These are phyloP conservation scores for Eucalyptus camaldulensis DNA, from an alignment of 345 rosid species.

Conservation along the genomic window DNA sequence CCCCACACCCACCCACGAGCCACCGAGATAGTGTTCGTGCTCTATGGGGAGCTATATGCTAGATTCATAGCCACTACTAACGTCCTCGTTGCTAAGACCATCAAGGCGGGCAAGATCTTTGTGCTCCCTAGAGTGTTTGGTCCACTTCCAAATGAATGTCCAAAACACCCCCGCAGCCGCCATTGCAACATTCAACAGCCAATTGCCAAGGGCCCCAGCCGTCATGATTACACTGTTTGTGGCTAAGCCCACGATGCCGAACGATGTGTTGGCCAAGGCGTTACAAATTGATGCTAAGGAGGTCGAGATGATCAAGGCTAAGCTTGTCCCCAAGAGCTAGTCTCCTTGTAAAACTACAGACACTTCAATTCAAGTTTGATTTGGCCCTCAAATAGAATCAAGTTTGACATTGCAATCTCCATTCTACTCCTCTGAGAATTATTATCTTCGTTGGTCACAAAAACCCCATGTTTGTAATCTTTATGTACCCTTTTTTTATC, in stretches of 20 bases:
- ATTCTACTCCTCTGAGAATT: background rate
- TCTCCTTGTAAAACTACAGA: background rate
- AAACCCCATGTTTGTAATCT: background rate
- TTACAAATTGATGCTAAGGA: slow-evolving; percentile 22
- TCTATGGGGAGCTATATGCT: slow-evolving; percentile 20
- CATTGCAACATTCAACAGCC: slow-evolving; percentile 36
- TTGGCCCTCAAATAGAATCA: background rate
- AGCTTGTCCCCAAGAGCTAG: slow-evolving; percentile 17
- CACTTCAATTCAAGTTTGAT: background rate
- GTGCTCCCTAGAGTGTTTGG: slow-evolving; percentile 40
- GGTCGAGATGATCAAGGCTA: slow-evolving; percentile 25
- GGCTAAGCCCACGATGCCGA: slow-evolving; percentile 18
- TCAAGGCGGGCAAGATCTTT: slow-evolving; percentile 31
- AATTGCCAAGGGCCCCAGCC: slow-evolving; percentile 31
- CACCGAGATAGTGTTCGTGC: slow-evolving; percentile 30
- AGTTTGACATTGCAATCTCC: background rate
- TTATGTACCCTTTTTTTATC: background rate
- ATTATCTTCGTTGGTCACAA: background rate
- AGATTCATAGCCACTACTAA: slow-evolving; percentile 41
- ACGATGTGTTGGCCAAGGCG: slow-evolving; percentile 22
- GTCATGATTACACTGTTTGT: slow-evolving; percentile 21
- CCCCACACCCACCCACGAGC: slow-evolving; percentile 63
- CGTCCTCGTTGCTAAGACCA: slow-evolving; percentile 17
- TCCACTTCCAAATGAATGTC: slow-evolving; percentile 47
- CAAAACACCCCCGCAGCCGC: slow-evolving; percentile 16